phyloP scores from a whole-genome alignment of 1,284 basidiomycete species.

The Calocybe gambosa region DNA sequence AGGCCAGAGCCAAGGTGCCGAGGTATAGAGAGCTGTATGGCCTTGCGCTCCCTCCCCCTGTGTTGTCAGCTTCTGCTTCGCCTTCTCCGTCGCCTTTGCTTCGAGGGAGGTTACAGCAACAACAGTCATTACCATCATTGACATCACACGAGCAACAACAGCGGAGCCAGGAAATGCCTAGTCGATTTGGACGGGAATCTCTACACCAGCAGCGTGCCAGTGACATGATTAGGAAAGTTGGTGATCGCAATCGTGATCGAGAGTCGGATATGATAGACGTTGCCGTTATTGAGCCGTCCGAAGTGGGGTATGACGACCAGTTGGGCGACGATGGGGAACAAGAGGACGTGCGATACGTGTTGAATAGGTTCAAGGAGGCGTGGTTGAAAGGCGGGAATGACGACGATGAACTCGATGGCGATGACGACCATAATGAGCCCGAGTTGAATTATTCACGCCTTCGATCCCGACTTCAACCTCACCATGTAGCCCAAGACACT shows the following conservation, averaged over 20 bases:
- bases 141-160: neutral
- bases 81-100: too few relatives aligned
- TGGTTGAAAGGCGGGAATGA: slow-evolving; percentile 1
- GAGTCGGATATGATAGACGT: neutral
- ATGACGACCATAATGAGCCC: too few relatives aligned
- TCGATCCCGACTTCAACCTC: too few relatives aligned
- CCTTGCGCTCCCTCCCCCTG: slow-evolving; percentile 16
- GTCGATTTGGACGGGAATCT: too few relatives aligned
- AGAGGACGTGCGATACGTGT: slow-evolving; percentile 24
- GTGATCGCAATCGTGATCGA: neutral
- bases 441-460: neutral
- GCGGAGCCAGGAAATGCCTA: neutral
- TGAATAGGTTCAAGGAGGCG: slow-evolving; percentile 24
- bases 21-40: slow-evolving; percentile 23
- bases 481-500: too few relatives aligned
- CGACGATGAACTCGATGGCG: too few relatives aligned
- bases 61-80: too few relatives aligned
- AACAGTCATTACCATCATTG: too few relatives aligned
- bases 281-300: slow-evolving; percentile 11
- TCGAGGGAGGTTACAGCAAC: too few relatives aligned
- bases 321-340: slow-evolving; percentile 19
- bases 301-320: slow-evolving; percentile 16
- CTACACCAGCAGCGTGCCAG: too few relatives aligned
- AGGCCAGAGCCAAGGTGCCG: slow-evolving; percentile 19
- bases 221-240: too few relatives aligned